Evolutionary conservation across 1,139 yeast genomes (phyloP), one percentile per base, ranked within the genome.

Genomic region (Diutina pseudorugosa): DNA sequence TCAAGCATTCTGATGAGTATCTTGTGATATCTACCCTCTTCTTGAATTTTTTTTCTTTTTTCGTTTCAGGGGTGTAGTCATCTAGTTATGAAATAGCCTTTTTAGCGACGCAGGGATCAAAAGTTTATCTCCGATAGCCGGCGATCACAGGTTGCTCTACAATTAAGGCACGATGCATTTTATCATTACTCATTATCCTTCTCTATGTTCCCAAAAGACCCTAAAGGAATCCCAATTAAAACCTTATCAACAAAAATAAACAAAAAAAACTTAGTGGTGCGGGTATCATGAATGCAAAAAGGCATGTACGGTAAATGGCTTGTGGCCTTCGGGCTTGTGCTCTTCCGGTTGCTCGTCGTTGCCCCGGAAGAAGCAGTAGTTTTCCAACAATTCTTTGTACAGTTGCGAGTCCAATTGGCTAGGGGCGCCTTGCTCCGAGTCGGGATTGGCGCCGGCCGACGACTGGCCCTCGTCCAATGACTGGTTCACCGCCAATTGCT

Each of bases 311-410:
- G 47, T 21, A 12, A 23, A 43, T 43, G 47, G 47, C 19, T 43
- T 43, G 18, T 12, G 7, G 16, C 11, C n/a, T 14, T 12, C 11
- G 20, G 30, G 45, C 19, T 21, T 14, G 9, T 6, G 3, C 14
- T 23, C 19, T 6, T n/a, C 30, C 12, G 21, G 19, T 30, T 30
- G 36, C 40, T 45, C 49, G 4, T 20, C 19, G 12, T 45, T 33
- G 20, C 16, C 36, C 14, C 27, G 27, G 30, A 45, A 45, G n/a
- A 45, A 45, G 49, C 49, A 45, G 27, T 45, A 45, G 40, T 45
- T 45, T 12, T 45, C 49, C 40, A 45, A 27, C 11, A 45, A 45
- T 18, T 45, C 49, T 25, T 25, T 27, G 40, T 45, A 45, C 49
- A 27, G 41, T 12, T 45, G 27, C n/a, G 47, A 44, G 27, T 44